Evolutionary conservation across 805 yeast species (phyloP).

Genomic region (Saccharomycopsis sp.): DNA sequence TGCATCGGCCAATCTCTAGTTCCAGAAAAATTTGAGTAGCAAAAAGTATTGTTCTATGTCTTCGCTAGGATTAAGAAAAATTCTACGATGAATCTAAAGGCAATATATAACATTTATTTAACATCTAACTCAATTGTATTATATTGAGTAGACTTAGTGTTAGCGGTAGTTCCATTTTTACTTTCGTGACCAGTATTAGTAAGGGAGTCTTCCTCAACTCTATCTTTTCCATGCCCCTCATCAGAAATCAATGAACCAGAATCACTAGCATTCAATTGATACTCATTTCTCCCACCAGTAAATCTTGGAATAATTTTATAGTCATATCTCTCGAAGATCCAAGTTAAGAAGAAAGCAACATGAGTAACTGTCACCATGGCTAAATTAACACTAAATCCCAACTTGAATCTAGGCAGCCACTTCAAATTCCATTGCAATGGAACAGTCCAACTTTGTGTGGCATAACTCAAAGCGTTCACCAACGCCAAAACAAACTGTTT

Average conservation of each 20-base stretch:
- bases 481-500: slow-evolving; percentile 17
- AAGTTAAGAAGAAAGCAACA: slow-evolving; percentile 8
- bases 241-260: too few relatives aligned
- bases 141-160: too few relatives aligned
- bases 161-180: too few relatives aligned
- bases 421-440: slow-evolving; percentile 20
- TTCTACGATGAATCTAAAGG: too few relatives aligned
- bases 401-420: slow-evolving; percentile 10
- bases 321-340: not conserved
- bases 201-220: too few relatives aligned
- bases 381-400: slow-evolving; percentile 15
- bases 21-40: too few relatives aligned
- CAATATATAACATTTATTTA: too few relatives aligned
- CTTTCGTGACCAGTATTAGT: too few relatives aligned
- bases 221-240: not conserved
- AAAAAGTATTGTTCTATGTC: too few relatives aligned
- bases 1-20: not conserved
- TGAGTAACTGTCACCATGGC: slow-evolving; percentile 7
- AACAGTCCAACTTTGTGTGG: slow-evolving; percentile 18
- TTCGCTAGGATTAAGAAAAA: too few relatives aligned
- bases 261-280: not conserved
- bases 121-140: too few relatives aligned
- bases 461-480: slow-evolving; percentile 18
- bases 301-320: slow-evolving; percentile 6
- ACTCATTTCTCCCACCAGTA: not conserved